Evolutionary conservation across 352 stramenopile genomes (phyloP).

Genomic region (Globisporangium heterothallicum): DNA sequence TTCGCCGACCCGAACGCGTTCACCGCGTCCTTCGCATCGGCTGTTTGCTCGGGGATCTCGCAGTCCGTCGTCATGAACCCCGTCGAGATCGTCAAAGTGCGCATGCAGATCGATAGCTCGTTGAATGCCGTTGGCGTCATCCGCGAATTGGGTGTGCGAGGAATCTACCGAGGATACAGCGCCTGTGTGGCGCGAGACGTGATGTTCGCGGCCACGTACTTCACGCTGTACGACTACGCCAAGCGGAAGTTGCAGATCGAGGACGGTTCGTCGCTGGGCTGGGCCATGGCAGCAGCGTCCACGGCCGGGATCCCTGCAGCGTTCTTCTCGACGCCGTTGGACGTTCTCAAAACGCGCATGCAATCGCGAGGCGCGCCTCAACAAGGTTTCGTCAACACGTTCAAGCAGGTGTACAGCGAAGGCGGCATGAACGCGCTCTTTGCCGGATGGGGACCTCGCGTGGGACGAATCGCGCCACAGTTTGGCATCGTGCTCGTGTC

Average conservation of each 20-base stretch:
- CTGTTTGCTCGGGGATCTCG: constrained; percentile 54
- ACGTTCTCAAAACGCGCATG: constrained; percentile 80
- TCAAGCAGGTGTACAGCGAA: constrained; percentile 43
- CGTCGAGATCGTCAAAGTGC: constrained; percentile 79
- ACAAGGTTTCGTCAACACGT: constrained; percentile 41
- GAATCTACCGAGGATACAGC: constrained; percentile 70
- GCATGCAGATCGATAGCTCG: constrained; percentile 78
- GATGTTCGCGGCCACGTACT: constrained; percentile 74
- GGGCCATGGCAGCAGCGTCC: constrained; percentile 64
- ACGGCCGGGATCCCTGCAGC: constrained; percentile 66
- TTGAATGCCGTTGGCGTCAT: constrained; percentile 48
- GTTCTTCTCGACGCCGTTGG: constrained; percentile 71
- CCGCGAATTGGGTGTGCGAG: constrained; percentile 51
- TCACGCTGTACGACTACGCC: constrained; percentile 70
- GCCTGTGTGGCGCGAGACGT: constrained; percentile 68
- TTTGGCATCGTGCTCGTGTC: constrained; percentile 79
- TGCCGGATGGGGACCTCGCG: constrained; percentile 59
- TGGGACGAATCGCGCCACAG: constrained; percentile 71
- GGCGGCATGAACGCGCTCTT: constrained; percentile 55
- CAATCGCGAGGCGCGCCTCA: constrained; percentile 51
- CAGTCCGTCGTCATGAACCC: constrained; percentile 83
- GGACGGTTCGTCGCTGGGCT: constrained; percentile 62
- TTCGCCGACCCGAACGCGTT: constrained; percentile 73
- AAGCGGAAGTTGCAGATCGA: constrained; percentile 62
- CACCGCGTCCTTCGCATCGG: constrained; percentile 63